These are phyloP conservation scores for Sarocladium kiliense DNA, from an alignment of 2,329 filamentous ascomycete genomes.

Conservation along the genomic window DNA sequence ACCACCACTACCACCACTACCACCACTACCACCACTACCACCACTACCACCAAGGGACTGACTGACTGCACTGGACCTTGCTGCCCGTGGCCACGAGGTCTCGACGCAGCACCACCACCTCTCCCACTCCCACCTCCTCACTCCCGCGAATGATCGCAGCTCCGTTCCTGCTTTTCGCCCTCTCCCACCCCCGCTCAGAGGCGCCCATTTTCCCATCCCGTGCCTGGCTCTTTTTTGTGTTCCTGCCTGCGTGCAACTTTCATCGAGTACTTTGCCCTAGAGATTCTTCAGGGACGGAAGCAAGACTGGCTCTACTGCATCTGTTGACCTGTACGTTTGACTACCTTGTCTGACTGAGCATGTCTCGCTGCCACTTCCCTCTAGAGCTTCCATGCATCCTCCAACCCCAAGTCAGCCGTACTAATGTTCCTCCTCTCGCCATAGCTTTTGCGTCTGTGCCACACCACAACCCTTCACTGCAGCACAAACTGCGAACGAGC, in stretches of 20 bases:
- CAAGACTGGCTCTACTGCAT: not conserved
- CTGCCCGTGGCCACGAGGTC: not conserved
- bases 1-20: not conserved
- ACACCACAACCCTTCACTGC: not conserved
- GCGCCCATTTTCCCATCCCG: not conserved
- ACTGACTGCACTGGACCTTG: too few relatives aligned
- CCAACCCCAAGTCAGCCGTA: not conserved
- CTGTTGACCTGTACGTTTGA: not conserved
- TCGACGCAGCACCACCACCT: not conserved
- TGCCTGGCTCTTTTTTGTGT: not conserved
- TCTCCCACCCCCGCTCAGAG: not conserved
- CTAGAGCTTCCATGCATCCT: not conserved
- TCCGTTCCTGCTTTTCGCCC: conserved; percentile 7
- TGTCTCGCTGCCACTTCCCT: not conserved
- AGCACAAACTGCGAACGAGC: not conserved
- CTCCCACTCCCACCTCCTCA: not conserved
- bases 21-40: too few relatives aligned
- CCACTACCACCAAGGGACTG: too few relatives aligned
- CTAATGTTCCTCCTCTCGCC: not conserved
- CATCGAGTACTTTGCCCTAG: not conserved
- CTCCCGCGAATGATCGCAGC: conserved; percentile 8
- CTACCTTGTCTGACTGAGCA: not conserved
- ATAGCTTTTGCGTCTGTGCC: not conserved
- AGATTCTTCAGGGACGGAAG: not conserved
- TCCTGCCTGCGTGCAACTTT: not conserved